A percentile compares a stretch with the other conserved stretches of the same genome.
These are phyloP conservation scores for Adiantum capillusveneris DNA, from an alignment of 75 land plant species.

Conservation along the genomic window DNA sequence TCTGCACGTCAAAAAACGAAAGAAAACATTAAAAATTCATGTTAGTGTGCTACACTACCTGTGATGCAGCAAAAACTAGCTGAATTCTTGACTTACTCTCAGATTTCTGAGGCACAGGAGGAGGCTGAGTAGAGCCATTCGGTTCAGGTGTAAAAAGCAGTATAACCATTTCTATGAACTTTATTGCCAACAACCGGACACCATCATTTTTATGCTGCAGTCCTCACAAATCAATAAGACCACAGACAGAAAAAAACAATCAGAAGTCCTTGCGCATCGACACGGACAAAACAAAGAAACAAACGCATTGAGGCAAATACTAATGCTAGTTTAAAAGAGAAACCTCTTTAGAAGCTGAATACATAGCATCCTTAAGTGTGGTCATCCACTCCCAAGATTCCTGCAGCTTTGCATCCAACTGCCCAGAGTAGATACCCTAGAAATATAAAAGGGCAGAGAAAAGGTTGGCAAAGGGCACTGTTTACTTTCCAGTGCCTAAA, in stretches of 20 bases:
- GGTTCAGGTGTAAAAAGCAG: slow-evolving; percentile 74
- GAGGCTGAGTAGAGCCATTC: slow-evolving; percentile 31
- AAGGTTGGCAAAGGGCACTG: too few species aligned
- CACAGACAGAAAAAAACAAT: too few species aligned
- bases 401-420: slow-evolving; percentile 58
- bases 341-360: slow-evolving; percentile 56
- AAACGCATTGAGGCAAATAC: not conserved
- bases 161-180: slow-evolving; percentile 74
- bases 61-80: too few species aligned
- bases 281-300: not conserved
- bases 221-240: too few species aligned
- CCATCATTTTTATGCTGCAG: slow-evolving; percentile 66
- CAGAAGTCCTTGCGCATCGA: not conserved
- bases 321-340: not conserved
- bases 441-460: too few species aligned
- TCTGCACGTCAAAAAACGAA: not conserved
- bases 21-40: too few species aligned
- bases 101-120: slow-evolving; percentile 16
- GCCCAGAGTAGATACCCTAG: slow-evolving; percentile 56
- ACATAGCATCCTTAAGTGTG: slow-evolving; percentile 69
- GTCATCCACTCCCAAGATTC: slow-evolving; percentile 73
- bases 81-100: slow-evolving; percentile 63
- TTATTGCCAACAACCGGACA: slow-evolving; percentile 64
- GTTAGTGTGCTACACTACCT: too few species aligned
- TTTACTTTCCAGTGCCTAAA: too few species aligned